Percentiles rank a stretch among this genome's conserved stretches.
These are phyloP conservation scores for Galerina sulciceps DNA, from an alignment of 768 basidiomycete species.

Conservation along the genomic window DNA sequence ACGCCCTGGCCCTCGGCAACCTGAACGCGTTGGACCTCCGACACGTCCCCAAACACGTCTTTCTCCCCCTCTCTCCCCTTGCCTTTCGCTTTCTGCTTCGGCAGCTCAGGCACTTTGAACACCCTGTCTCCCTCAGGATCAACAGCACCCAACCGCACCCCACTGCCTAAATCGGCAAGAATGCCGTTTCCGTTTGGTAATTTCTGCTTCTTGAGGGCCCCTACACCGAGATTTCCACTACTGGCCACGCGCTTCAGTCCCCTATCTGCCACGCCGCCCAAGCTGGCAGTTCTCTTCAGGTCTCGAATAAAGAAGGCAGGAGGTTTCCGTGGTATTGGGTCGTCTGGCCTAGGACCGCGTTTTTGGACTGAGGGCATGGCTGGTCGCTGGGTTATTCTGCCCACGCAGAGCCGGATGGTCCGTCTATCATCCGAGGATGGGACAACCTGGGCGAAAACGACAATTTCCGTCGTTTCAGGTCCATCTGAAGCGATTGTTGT, in stretches of 20 bases:
- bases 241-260: constrained; percentile 38
- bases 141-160: constrained; percentile 33
- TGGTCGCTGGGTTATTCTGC: constrained; percentile 54
- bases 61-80: constrained; percentile 46
- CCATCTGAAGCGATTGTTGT: constrained; percentile 46
- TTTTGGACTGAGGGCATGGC: constrained; percentile 24
- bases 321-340: constrained; percentile 76
- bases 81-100: constrained; percentile 33
- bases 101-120: constrained; percentile 58
- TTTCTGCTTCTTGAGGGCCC: constrained; percentile 38
- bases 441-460: constrained; percentile 48
- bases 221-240: constrained; percentile 19
- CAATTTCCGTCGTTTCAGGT: constrained; percentile 70
- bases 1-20: not conserved
- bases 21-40: constrained; percentile 20
- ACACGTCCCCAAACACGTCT: constrained; percentile 41
- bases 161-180: constrained; percentile 40
- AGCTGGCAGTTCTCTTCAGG: constrained; percentile 22
- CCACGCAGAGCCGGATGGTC: constrained; percentile 54
- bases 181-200: constrained; percentile 21
- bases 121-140: constrained; percentile 30
- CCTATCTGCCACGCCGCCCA: constrained; percentile 16
- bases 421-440: constrained; percentile 17
- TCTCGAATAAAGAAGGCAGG: constrained; percentile 44
- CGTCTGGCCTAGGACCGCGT: constrained; percentile 61